Evolutionary conservation across 1,284 basidiomycete species (phyloP).

Genomic region (Calocybe gambosa): DNA sequence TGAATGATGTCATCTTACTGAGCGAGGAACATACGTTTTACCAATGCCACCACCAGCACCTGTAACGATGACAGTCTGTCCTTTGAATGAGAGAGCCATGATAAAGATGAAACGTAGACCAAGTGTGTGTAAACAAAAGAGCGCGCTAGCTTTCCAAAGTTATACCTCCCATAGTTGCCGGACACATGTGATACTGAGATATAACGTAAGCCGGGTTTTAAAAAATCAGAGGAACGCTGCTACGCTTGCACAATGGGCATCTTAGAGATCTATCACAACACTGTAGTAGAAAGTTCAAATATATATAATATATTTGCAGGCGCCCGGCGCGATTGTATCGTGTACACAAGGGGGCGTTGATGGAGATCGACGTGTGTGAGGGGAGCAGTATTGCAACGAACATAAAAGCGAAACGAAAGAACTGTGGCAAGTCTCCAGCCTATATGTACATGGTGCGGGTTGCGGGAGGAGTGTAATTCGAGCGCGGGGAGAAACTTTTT

Average conservation of each 20-base stretch:
- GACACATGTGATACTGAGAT: slow-evolving; percentile 27
- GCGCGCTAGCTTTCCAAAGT: background rate
- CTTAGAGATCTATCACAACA: no score
- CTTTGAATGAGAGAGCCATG: slow-evolving; percentile 79
- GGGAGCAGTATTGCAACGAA: slow-evolving; percentile 21
- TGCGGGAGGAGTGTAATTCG: slow-evolving; percentile 6
- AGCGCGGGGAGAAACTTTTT: slow-evolving; percentile 11
- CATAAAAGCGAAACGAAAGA: slow-evolving; percentile 10
- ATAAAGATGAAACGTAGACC: slow-evolving; percentile 2
- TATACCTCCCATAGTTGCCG: slow-evolving; percentile 16
- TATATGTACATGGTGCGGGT: background rate
- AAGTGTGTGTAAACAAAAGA: background rate
- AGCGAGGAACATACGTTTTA: slow-evolving; percentile 56
- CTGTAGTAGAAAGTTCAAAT: background rate
- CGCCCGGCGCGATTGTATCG: slow-evolving; percentile 28
- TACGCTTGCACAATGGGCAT: no score
- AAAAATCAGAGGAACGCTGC: background rate
- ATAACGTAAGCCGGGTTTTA: background rate
- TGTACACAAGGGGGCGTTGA: slow-evolving; percentile 21
- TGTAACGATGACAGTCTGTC: slow-evolving; percentile 90
- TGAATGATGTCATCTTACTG: background rate
- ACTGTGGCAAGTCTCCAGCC: slow-evolving; percentile 13
- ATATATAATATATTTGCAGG: slow-evolving; percentile 19
- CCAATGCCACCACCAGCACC: slow-evolving; percentile 96
- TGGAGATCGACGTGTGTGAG: slow-evolving; percentile 13